phyloP scores from a whole-genome alignment of 768 basidiomycete genomes.

The Suillus subalutaceus region DNA sequence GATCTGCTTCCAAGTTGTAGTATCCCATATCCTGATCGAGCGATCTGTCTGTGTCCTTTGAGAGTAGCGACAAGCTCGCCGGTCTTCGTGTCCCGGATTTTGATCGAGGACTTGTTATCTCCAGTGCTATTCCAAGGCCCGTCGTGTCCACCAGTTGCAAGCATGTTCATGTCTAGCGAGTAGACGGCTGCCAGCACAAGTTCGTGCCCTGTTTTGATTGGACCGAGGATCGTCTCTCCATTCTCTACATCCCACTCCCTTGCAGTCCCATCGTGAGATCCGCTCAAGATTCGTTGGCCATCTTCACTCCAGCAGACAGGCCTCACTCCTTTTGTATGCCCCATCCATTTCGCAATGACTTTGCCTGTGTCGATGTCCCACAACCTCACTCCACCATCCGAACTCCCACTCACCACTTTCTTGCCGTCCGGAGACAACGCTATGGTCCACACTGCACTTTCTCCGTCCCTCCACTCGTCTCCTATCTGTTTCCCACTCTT shows the following conservation, averaged over 20 bases:
- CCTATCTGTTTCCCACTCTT: background rate
- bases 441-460: background rate
- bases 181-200: background rate
- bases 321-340: fast-evolving
- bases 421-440: background rate
- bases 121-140: background rate
- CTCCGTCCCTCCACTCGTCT: background rate
- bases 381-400: background rate
- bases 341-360: background rate
- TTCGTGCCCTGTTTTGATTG: background rate
- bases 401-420: background rate
- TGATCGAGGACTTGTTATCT: background rate
- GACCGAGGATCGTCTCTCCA: background rate
- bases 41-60: background rate
- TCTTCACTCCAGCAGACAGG: background rate
- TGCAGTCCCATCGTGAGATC: background rate
- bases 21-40: background rate
- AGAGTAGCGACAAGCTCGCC: background rate
- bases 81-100: background rate
- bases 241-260: background rate
- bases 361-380: background rate
- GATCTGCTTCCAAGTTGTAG: background rate
- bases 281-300: background rate
- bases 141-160: background rate
- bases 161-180: background rate